phyloP scores from a whole-genome alignment of 495 filamentous ascomycete genomes.

The Cladorrhinum samala region DNA sequence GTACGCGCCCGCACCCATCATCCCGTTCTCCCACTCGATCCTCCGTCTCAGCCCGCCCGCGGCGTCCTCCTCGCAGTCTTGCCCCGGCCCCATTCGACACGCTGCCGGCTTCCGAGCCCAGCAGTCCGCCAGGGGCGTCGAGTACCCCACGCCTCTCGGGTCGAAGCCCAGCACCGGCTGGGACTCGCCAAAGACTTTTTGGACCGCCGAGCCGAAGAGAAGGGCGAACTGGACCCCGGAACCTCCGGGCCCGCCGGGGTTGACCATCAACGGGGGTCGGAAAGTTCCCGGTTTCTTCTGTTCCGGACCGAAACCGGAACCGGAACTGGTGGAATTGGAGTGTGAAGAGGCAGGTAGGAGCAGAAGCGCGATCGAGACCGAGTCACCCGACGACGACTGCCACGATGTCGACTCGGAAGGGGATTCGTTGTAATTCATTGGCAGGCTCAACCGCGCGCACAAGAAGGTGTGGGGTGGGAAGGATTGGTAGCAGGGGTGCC shows the following conservation, averaged over 20 bases:
- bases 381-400: too few species aligned
- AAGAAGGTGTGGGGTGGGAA: constrained; percentile 25
- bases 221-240: constrained; percentile 28
- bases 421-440: constrained; percentile 54
- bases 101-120: constrained; percentile 22
- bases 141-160: constrained; percentile 37
- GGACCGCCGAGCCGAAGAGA: constrained; percentile 21
- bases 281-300: too few species aligned
- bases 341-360: constrained; percentile 36
- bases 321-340: too few species aligned
- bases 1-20: constrained; percentile 4
- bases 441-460: constrained; percentile 53
- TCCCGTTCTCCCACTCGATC: constrained; percentile 12
- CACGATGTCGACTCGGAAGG: constrained; percentile 33
- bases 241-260: constrained; percentile 42
- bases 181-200: constrained; percentile 32
- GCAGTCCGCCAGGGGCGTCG: constrained; percentile 33
- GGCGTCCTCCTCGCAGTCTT: constrained; percentile 5
- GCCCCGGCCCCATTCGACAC: too few species aligned
- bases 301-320: too few species aligned
- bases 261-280: constrained; percentile 32
- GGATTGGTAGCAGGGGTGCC: constrained; percentile 32
- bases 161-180: constrained; percentile 42
- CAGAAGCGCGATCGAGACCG: constrained; percentile 46
- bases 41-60: constrained; percentile 10